Evolutionary conservation across 2,329 filamentous ascomycete genomes (phyloP).

Genomic region (Gyromitra esculenta): DNA sequence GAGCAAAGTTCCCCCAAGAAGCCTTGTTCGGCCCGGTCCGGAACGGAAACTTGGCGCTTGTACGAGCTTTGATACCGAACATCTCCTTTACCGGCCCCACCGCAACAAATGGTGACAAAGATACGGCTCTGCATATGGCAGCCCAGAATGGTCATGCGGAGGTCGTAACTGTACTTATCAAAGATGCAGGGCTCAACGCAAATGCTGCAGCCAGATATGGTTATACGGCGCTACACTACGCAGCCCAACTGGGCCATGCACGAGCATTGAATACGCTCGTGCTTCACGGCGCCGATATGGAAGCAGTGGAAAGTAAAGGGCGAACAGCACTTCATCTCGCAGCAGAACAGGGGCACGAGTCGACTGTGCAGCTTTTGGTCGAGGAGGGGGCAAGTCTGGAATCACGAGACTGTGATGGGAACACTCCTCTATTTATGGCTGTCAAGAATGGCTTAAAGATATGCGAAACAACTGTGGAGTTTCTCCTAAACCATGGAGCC

Average conservation of each 20-base stretch:
- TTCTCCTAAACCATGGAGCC: too few species aligned
- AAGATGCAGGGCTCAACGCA: background rate
- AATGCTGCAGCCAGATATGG: constrained; percentile 16
- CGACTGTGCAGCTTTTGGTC: background rate
- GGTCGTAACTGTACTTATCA: constrained; percentile 2
- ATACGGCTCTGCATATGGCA: constrained; percentile 19
- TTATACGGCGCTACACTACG: constrained; percentile 27
- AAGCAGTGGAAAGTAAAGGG: background rate
- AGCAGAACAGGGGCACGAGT: background rate
- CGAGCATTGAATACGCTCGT: background rate
- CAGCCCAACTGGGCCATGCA: background rate
- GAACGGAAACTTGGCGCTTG: constrained; percentile 7
- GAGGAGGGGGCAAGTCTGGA: background rate
- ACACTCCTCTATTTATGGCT: background rate
- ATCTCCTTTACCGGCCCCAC: background rate
- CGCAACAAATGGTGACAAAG: background rate
- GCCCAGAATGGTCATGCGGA: background rate
- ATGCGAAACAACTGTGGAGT: background rate
- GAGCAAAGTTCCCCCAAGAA: constrained; percentile 11
- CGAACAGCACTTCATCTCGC: constrained; percentile 7
- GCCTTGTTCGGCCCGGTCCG: constrained; percentile 13
- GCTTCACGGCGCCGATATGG: background rate
- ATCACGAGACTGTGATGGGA: background rate
- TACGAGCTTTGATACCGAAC: background rate
- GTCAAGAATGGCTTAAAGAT: background rate